Evolutionary conservation across 257 asterid species (phyloP), one percentile per base, ranked within the genome.

Genomic region (Lantana camara): DNA sequence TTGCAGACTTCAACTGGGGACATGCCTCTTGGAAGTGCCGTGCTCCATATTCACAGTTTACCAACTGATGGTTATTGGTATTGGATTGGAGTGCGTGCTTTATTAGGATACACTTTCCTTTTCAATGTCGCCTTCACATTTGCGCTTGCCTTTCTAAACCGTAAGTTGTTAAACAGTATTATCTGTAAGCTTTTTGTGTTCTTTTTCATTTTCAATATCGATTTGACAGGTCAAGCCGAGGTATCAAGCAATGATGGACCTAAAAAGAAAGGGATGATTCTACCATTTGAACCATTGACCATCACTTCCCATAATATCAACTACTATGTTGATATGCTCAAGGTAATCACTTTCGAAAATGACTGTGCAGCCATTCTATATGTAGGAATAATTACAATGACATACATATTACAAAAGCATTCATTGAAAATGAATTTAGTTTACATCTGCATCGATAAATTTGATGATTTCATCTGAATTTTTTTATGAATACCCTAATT

Each of bases 281-380:
- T 91, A 52, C 98, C 98, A 64, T 91, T 91, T 79, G 81, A 86
- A 77, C 98, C 96, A 29, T 74, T 91, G 63, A 69, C 82, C 73
- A 82, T 91, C 85, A 85, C 90, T 61, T 91, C 88, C 79, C 84
- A 85, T 54, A 85, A 84, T 9, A 88, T 91, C 76, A 91, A 88
- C 75, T 91, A 91, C 77, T 91, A 71, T 63, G 97, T 91, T 66
- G 96, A 88, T 63, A 85, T 88, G 96, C 96, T 96, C 22, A 82
- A 82, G 97, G 97, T 88, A 82, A 5, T 64, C 51, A 44, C 17
- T 34, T 63, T 66, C 24, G 30, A 11, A 55, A 30, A 38, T 45
- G 2, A 2, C 32, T 27, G 32, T 27, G 32, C 32, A 5, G 2
- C 23, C 56, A 27, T 35, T 13, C 34, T 53, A 44, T n/a, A n/a